Evolutionary conservation across 768 basidiomycete species (phyloP).

Genomic region (Mycena metata): DNA sequence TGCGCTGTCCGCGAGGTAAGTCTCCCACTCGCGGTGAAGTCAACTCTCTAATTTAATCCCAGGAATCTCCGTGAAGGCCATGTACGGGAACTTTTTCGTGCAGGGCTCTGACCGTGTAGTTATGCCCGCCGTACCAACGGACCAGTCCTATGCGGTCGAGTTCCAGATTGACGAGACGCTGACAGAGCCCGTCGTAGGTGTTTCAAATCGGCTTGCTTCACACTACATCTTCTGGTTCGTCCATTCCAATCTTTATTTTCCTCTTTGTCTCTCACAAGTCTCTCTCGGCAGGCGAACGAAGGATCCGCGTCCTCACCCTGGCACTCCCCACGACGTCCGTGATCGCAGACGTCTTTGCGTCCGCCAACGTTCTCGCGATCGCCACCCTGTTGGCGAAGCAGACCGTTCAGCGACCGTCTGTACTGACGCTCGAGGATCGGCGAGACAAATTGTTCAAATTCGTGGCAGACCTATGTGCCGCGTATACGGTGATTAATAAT

Average conservation of each 20-base stretch:
- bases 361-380: conserved; percentile 69
- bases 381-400: conserved; percentile 69
- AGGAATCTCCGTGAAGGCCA: conserved; percentile 59
- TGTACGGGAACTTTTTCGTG: conserved; percentile 74
- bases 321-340: conserved; percentile 72
- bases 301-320: conserved; percentile 72
- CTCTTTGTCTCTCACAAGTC: background rate
- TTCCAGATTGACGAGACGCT: conserved; percentile 68
- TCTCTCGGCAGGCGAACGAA: conserved; percentile 59
- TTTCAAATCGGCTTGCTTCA: conserved; percentile 70
- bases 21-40: background rate
- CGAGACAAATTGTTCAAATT: conserved; percentile 67
- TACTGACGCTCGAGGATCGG: conserved; percentile 69
- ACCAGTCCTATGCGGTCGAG: conserved; percentile 71
- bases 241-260: too few relatives aligned
- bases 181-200: conserved; percentile 60
- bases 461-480: conserved; percentile 63
- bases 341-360: conserved; percentile 68
- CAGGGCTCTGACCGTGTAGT: conserved; percentile 70
- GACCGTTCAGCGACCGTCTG: conserved; percentile 68
- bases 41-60: background rate
- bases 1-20: conserved; percentile 71
- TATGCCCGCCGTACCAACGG: conserved; percentile 66
- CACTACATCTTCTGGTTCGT: conserved; percentile 55
- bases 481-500: conserved; percentile 57